Conservation (phyloP, 1,139 yeast genomes). For the Eremothecium cymbalariae region DNA sequence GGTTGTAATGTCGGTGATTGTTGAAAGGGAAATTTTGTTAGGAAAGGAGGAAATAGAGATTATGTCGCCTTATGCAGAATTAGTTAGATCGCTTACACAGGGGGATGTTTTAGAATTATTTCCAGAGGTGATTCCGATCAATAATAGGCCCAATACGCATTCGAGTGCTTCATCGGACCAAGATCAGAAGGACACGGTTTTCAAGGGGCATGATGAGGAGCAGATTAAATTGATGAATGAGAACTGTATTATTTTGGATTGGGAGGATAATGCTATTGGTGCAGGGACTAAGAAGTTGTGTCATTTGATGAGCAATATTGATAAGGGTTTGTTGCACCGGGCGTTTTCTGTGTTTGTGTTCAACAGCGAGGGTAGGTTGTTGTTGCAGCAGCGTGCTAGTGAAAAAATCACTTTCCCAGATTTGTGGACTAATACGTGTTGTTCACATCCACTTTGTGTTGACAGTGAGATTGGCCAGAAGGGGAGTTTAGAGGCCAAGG, state of each 20-base stretch:
- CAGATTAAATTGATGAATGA: slow-evolving; percentile 95
- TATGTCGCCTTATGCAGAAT: slow-evolving; percentile 37
- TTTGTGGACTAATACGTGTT: slow-evolving; percentile 98
- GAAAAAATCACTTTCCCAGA: slow-evolving; percentile 94
- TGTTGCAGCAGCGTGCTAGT: slow-evolving; percentile 89
- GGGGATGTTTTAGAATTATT: slow-evolving; percentile 48
- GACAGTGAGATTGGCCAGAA: slow-evolving; percentile 63
- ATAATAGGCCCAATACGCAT: slow-evolving; percentile 30
- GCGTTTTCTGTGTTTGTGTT: slow-evolving; percentile 93
- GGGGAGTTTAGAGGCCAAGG: slow-evolving; percentile 46
- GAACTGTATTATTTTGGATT: slow-evolving; percentile 86
- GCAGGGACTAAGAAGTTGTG: slow-evolving; percentile 91
- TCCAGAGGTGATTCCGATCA: slow-evolving; percentile 50
- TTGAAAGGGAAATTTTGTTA: slow-evolving; percentile 1
- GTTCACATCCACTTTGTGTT: slow-evolving; percentile 92
- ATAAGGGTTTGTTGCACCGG: slow-evolving; percentile 79
- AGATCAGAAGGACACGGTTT: slow-evolving; percentile 33
- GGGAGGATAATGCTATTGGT: slow-evolving; percentile 79
- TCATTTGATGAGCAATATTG: slow-evolving; percentile 82
- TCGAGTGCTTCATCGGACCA: slow-evolving; percentile 25
- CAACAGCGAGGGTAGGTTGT: slow-evolving; percentile 63
- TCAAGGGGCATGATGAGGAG: slow-evolving; percentile 85
- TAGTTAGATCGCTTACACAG: slow-evolving; percentile 45
- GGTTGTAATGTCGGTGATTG: slow-evolving; percentile 4
- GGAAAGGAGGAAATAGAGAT: background rate